A percentile compares a stretch with the other conserved stretches of the same genome.
These are phyloP conservation scores for Purpureocillium takamizusanense DNA, from an alignment of 2,329 filamentous ascomycete genomes.

Conservation along the genomic window DNA sequence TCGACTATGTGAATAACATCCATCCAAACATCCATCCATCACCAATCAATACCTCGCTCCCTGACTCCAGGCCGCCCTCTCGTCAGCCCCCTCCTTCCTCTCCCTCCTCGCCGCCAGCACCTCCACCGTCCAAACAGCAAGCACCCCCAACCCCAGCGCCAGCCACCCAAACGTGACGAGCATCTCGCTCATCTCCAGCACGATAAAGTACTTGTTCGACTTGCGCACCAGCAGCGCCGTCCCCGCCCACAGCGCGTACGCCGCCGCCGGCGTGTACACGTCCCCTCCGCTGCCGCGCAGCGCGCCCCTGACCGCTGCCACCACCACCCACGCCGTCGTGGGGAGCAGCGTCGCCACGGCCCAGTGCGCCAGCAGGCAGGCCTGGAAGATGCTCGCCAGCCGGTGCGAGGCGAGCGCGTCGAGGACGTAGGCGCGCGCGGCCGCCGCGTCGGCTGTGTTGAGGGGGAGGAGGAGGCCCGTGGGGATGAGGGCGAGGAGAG, in stretches of 20 bases:
- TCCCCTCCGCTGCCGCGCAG: constrained; percentile 1
- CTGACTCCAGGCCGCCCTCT: too few relatives aligned
- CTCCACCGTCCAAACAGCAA: constrained; percentile 3
- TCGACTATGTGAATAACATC: too few relatives aligned
- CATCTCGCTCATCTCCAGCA: constrained; percentile 26
- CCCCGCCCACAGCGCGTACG: constrained; percentile 6
- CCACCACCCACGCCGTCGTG: background rate
- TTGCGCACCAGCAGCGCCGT: constrained; percentile 19
- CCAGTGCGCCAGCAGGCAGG: constrained; percentile 11
- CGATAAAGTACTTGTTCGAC: constrained; percentile 27
- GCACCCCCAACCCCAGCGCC: constrained; percentile 16
- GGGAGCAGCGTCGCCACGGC: background rate
- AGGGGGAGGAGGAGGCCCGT: too few relatives aligned
- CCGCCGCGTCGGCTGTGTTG: too few relatives aligned
- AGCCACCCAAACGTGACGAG: constrained; percentile 13
- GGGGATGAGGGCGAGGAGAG: too few relatives aligned
- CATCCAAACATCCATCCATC: too few relatives aligned
- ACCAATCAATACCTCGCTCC: too few relatives aligned
- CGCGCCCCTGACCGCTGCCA: too few relatives aligned
- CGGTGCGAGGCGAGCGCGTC: constrained; percentile 6
- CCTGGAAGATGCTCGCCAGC: constrained; percentile 8
- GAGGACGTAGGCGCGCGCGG: constrained; percentile 2
- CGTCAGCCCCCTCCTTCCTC: background rate
- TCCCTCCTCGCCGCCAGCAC: background rate
- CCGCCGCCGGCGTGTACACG: constrained; percentile 2